Evolutionary conservation across 176 grass and related monocot genomes (phyloP), one percentile per base, ranked within the genome.

Genomic region (Oryza officinalis): DNA sequence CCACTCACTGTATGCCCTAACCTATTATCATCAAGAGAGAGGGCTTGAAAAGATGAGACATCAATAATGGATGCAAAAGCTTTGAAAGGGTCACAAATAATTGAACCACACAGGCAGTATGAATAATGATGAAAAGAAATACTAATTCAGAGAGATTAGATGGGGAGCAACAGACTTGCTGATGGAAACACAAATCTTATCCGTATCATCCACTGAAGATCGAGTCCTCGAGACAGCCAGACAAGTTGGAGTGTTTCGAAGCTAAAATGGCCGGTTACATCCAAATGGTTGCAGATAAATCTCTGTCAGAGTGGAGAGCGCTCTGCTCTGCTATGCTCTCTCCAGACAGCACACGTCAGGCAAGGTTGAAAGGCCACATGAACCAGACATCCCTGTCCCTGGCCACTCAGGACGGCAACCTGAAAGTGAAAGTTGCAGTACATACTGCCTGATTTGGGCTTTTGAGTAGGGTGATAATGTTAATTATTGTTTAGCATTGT

Each of bases 141-240:
- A 20, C 10, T 35, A 81, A 38, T 52, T 57, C 63, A 67, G 45
- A 17, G 45, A 17, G 28, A 33, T 22, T 17, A 63, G 54, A 25
- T n/a, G 2, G 52, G 61, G 8, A 44, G 20, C 59, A 73, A 11
- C 32, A 44, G 25, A 6, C 27, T 13, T 67, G 27, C 49, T 32
- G 67, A 63, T 54, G 57, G 41, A 57, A 72, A 72, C 74, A 78
- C 17, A 41, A 72, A 78, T 71, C 44, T 78, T 83, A 79, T 73
- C 74, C 46, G 17, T 66, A 73, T 50, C 18, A 54, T 57, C 52
- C 52, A 57, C 52, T 15, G 47, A 50, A 50, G 10, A 50, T 50
- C 15, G 14, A 50, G 11, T 50, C 47, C 15, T 57, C 9, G 15
- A 54, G 49, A 54, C 49, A 54, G 13, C 13, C 45, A 14, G 45